phyloP scores from a whole-genome alignment of 2,329 filamentous ascomycete species.

The Penicillium sp. region DNA sequence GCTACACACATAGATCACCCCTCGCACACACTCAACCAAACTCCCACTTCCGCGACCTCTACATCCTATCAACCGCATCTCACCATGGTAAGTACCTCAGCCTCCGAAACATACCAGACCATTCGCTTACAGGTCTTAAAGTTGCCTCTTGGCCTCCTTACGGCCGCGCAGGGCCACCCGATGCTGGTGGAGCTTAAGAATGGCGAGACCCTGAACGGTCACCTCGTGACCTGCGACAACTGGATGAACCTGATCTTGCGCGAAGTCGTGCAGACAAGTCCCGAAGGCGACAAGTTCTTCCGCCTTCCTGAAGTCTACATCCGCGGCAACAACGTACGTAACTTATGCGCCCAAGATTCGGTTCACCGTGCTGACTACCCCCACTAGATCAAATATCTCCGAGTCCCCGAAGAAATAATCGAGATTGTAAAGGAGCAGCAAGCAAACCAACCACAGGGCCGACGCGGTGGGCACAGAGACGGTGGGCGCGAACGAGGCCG shows the following conservation, averaged over 20 bases:
- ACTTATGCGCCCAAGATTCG: background rate
- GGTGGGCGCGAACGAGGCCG: constrained; percentile 38
- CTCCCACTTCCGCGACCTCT: constrained; percentile 26
- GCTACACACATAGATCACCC: constrained; percentile 4
- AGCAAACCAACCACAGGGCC: constrained; percentile 58
- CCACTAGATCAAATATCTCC: constrained; percentile 90
- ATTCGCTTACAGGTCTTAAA: constrained; percentile 27
- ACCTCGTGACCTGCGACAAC: constrained; percentile 94
- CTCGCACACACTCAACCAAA: constrained; percentile 4
- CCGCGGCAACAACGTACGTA: constrained; percentile 88
- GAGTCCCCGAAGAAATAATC: constrained; percentile 94
- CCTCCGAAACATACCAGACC: background rate
- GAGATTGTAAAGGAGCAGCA: constrained; percentile 92
- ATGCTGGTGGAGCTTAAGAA: constrained; percentile 98
- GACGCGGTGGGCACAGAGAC: constrained; percentile 41
- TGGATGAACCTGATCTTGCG: constrained; percentile 99
- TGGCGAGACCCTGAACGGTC: constrained; percentile 94
- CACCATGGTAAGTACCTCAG: constrained; percentile 19
- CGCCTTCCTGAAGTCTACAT: constrained; percentile 92
- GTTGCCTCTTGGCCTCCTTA: constrained; percentile 76
- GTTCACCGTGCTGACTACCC: background rate
- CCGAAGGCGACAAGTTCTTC: constrained; percentile 92
- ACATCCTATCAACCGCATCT: constrained; percentile 15
- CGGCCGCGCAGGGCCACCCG: constrained; percentile 92
- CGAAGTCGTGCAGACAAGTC: constrained; percentile 94